Evolutionary conservation across 345 rosid genomes (phyloP).

Genomic region (Gossypium mustelinum): DNA sequence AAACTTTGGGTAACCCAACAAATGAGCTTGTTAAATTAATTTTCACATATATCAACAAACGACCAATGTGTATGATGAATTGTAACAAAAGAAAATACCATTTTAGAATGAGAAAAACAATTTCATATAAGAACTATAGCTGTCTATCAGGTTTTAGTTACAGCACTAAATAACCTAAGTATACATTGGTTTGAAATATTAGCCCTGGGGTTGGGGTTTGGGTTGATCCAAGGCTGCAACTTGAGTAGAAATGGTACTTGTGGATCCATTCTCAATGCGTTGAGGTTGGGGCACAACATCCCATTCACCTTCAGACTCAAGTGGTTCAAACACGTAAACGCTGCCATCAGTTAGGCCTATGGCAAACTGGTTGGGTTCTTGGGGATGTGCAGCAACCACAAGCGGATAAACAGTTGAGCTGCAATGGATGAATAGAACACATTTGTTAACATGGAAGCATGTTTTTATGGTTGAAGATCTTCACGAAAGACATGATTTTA

Average conservation of each 20-base stretch:
- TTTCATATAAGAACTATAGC: neutral
- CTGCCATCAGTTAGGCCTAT: conserved; percentile 54
- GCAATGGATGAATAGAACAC: conserved; percentile 13
- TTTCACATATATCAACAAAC: too few relatives aligned
- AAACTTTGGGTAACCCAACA: neutral
- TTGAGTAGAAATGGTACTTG: conserved; percentile 34
- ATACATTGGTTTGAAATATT: conserved; percentile 9
- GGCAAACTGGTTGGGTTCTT: conserved; percentile 57
- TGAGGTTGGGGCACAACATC: conserved; percentile 40
- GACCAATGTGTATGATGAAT: neutral
- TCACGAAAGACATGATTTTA: neutral
- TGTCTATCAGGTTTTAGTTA: neutral
- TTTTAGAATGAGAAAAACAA: neutral
- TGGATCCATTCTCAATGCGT: conserved; percentile 40
- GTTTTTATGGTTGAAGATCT: neutral
- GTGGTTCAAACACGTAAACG: conserved; percentile 54
- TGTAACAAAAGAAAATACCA: neutral
- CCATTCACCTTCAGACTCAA: conserved; percentile 55
- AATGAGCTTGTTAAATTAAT: neutral
- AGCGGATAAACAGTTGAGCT: conserved; percentile 43
- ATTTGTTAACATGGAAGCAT: neutral
- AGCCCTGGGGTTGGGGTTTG: conserved; percentile 34
- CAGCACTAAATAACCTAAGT: neutral
- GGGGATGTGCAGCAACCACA: conserved; percentile 60
- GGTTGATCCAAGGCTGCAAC: conserved; percentile 39